Evolutionary conservation across 2,329 filamentous ascomycete species (phyloP).

Genomic region (Stagonosporopsis vannaccii): DNA sequence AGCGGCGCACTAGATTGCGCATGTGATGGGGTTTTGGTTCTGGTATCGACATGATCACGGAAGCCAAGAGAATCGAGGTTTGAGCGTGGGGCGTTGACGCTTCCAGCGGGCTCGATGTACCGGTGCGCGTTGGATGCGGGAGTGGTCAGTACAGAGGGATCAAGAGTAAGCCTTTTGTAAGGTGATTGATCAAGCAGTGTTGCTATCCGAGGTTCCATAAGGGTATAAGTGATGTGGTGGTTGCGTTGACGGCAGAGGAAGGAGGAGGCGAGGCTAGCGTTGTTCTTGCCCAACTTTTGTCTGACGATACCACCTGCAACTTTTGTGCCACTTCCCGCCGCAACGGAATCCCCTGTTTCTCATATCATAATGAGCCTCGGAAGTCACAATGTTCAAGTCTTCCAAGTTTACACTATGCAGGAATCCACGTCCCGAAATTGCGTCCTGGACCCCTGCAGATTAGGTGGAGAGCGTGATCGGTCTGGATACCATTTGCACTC

Average conservation of each 20-base stretch:
- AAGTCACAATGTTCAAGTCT: not conserved
- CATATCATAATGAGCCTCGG: not conserved
- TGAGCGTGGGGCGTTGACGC: conserved; percentile 16
- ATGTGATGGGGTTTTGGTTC: conserved; percentile 8
- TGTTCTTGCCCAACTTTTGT: not conserved
- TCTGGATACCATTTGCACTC: not conserved
- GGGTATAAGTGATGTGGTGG: conserved; percentile 5
- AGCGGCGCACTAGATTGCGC: conserved; percentile 43
- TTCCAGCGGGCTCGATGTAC: conserved; percentile 25
- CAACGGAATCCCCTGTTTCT: not conserved
- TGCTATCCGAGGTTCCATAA: conserved; percentile 41
- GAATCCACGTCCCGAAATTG: not conserved
- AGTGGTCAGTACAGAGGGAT: conserved; percentile 20
- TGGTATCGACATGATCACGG: conserved; percentile 13
- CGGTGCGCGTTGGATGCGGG: conserved; percentile 17
- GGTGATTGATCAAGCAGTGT: conserved; percentile 32
- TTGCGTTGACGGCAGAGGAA: not conserved
- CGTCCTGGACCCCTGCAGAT: not conserved
- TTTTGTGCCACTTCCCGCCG: not conserved
- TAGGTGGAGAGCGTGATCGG: not conserved
- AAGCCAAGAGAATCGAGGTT: conserved; percentile 12
- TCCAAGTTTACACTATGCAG: not conserved
- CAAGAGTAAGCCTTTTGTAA: conserved; percentile 23
- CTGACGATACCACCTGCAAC: no score
- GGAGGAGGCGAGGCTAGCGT: conserved; percentile 7